These are phyloP conservation scores for Suhomyces xylopsoci DNA, from an alignment of 805 yeast species.

Conservation along the genomic window DNA sequence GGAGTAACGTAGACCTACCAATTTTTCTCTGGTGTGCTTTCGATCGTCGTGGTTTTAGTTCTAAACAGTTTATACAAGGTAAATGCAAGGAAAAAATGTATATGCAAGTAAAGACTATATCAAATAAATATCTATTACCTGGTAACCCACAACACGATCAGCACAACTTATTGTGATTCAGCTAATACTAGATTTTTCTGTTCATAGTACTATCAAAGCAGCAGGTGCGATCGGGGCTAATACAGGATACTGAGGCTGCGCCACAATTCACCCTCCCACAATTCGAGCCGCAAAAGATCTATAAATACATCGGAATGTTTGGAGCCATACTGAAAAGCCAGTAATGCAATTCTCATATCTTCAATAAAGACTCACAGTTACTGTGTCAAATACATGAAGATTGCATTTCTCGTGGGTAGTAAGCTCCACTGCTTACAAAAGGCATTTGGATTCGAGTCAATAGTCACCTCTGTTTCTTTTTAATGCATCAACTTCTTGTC, in stretches of 20 bases:
- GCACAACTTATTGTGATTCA: not conserved
- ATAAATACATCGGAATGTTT: not conserved
- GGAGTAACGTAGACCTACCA: not conserved
- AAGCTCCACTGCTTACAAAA: not conserved
- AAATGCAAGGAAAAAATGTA: not conserved
- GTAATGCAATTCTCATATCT: not conserved
- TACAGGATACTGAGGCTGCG: not conserved
- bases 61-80: not conserved
- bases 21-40: too few species aligned
- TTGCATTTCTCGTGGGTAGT: not conserved
- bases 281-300: not conserved
- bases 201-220: not conserved
- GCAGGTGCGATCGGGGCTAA: not conserved
- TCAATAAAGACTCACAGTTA: not conserved
- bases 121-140: not conserved
- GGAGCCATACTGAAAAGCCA: not conserved
- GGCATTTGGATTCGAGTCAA: not conserved
- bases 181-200: not conserved
- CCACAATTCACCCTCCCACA: not conserved
- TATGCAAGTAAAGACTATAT: not conserved
- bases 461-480: not conserved
- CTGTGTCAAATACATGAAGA: not conserved
- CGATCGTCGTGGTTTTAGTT: too few species aligned
- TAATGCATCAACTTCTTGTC: conserved; percentile 9
- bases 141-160: not conserved